Evolutionary conservation across 352 stramenopile genomes (phyloP).

Genomic region (Phytophthora podocarpi): DNA sequence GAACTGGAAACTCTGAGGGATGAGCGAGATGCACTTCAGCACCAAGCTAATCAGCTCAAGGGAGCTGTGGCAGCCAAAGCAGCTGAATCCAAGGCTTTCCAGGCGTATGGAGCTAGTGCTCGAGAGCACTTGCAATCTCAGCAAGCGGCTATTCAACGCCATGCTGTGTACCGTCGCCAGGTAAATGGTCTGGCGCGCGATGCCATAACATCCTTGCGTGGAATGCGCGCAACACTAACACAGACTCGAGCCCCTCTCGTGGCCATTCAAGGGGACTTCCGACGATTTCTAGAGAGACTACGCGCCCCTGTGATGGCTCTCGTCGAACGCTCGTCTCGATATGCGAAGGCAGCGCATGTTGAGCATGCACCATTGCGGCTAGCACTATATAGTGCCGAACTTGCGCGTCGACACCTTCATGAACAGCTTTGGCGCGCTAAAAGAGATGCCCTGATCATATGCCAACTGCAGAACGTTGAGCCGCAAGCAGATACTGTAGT

Average conservation of each 20-base stretch:
- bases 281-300: constrained; percentile 51
- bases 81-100: constrained; percentile 74
- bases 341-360: constrained; percentile 48
- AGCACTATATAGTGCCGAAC: constrained; percentile 46
- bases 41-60: constrained; percentile 76
- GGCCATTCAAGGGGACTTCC: constrained; percentile 57
- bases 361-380: constrained; percentile 61
- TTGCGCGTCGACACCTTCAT: constrained; percentile 64
- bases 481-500: not conserved
- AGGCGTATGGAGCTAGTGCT: constrained; percentile 66
- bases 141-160: constrained; percentile 54
- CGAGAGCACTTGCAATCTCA: constrained; percentile 69
- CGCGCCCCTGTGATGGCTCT: constrained; percentile 58
- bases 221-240: constrained; percentile 44
- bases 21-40: constrained; percentile 68
- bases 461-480: constrained; percentile 61
- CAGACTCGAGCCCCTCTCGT: constrained; percentile 57
- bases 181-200: constrained; percentile 51
- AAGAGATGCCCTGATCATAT: constrained; percentile 63
- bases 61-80: constrained; percentile 70
- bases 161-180: constrained; percentile 58
- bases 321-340: constrained; percentile 49
- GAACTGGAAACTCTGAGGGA: constrained; percentile 55
- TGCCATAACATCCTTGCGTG: constrained; percentile 43
- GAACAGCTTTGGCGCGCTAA: constrained; percentile 70